These are phyloP conservation scores for Gillenia trifoliata DNA, from an alignment of 306 rosid genomes.

Conservation along the genomic window DNA sequence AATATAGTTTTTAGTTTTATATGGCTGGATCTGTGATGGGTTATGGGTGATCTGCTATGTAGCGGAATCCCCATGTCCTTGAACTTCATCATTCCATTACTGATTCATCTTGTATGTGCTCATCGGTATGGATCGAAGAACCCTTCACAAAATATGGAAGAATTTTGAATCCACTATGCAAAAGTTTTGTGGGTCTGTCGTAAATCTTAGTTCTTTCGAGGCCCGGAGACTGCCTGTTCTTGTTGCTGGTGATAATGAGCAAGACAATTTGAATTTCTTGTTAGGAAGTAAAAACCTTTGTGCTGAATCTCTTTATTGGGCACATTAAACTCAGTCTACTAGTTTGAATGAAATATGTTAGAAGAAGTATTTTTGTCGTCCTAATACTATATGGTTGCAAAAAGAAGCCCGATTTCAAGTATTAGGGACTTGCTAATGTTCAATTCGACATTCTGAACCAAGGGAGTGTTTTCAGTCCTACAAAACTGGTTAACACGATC, in stretches of 20 bases:
- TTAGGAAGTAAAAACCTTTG: background rate
- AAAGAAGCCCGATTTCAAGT: constrained; percentile 6
- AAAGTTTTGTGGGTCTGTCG: background rate
- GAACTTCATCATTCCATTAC: constrained; percentile 3
- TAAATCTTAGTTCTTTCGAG: constrained; percentile 16
- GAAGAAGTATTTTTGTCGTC: constrained; percentile 10
- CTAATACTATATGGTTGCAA: constrained; percentile 5
- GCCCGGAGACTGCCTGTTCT: background rate
- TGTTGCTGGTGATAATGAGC: constrained; percentile 6
- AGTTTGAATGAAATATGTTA: constrained; percentile 6
- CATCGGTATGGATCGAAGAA: constrained; percentile 14
- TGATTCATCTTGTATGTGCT: constrained; percentile 5
- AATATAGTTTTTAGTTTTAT: constrained; percentile 7
- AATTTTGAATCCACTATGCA: constrained; percentile 6
- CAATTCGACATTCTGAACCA: constrained; percentile 12
- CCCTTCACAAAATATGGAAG: constrained; percentile 7
- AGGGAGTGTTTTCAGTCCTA: constrained; percentile 17
- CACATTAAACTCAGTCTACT: background rate
- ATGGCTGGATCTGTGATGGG: constrained; percentile 22
- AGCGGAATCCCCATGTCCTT: constrained; percentile 11
- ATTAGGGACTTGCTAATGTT: constrained; percentile 14
- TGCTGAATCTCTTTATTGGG: constrained; percentile 3
- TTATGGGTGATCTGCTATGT: constrained; percentile 14
- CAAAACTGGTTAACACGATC: constrained; percentile 19
- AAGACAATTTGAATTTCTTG: constrained; percentile 7